Percentiles rank a stretch among this genome's conserved stretches.
phyloP scores from a whole-genome alignment of 345 rosid species.

The Eucalyptus paniculata region DNA sequence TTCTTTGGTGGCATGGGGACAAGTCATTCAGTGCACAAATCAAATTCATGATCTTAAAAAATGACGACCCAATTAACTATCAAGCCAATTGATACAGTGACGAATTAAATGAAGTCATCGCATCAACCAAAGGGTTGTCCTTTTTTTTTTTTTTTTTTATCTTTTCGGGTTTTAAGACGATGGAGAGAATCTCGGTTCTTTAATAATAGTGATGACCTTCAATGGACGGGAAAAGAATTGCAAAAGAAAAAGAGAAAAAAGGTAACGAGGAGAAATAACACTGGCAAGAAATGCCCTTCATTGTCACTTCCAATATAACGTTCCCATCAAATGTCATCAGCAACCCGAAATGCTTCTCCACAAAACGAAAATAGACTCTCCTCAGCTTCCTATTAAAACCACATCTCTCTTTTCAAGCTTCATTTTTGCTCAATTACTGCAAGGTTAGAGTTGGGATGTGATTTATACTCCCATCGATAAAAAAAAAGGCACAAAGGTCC shows the following conservation, averaged over 20 bases:
- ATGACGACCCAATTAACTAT: rapidly evolving
- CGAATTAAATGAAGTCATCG: neutral
- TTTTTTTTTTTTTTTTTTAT: neutral
- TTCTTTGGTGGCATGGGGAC: no score
- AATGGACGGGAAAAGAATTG: neutral
- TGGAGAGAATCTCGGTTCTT: neutral
- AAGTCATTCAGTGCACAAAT: neutral
- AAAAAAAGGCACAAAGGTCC: neutral
- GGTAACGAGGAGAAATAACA: neutral
- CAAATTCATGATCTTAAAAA: neutral
- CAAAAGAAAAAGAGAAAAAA: neutral
- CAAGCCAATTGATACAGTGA: neutral
- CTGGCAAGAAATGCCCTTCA: neutral
- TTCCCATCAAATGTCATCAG: neutral
- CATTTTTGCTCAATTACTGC: neutral
- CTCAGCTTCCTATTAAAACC: neutral
- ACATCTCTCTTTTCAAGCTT: neutral
- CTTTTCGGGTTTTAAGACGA: neutral
- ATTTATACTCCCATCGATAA: neutral
- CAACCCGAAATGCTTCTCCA: neutral
- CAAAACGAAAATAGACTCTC: neutral
- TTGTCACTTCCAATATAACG: neutral
- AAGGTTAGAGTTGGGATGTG: neutral
- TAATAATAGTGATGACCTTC: neutral
- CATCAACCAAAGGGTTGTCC: neutral